A percentile compares a stretch with the other conserved stretches of the same genome.
phyloP scores from a whole-genome alignment of 2,329 filamentous ascomycete species.

The Aspergillus pseudotamarii region DNA sequence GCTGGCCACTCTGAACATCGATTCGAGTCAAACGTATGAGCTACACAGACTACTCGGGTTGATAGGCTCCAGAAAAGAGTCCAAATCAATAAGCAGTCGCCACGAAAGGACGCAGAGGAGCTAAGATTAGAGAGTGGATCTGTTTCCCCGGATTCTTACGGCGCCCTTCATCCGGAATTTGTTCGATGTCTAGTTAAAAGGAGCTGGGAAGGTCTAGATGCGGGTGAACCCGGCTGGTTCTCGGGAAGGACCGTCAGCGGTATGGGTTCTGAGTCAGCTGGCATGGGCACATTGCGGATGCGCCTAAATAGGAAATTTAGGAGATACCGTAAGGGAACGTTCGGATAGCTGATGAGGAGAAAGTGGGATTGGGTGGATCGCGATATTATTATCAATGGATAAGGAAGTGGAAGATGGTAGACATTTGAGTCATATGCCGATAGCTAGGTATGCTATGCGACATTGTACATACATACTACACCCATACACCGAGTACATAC shows the following conservation, averaged over 20 bases:
- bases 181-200: not conserved
- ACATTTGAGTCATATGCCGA: not conserved
- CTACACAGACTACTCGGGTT: not conserved
- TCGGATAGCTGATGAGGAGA: not conserved
- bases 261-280: constrained; percentile 9
- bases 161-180: not conserved
- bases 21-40: not conserved
- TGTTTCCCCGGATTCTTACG: constrained; percentile 14
- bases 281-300: not conserved
- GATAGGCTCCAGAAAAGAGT: not conserved
- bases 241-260: constrained; percentile 12
- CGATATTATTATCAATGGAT: too few species aligned
- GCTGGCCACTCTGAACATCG: not conserved
- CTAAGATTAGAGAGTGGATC: constrained; percentile 10
- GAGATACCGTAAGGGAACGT: not conserved
- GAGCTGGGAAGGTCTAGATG: constrained; percentile 8
- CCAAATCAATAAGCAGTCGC: not conserved
- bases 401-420: too few species aligned
- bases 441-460: not conserved
- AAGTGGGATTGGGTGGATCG: too few species aligned
- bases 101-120: not conserved
- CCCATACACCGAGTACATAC: not conserved
- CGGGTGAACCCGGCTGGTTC: constrained; percentile 12
- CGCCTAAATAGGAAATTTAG: too few species aligned
- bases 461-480: not conserved